Base-by-base conservation (phyloP, 139 green algal species). In the Volvox reticuliferus region DNA sequence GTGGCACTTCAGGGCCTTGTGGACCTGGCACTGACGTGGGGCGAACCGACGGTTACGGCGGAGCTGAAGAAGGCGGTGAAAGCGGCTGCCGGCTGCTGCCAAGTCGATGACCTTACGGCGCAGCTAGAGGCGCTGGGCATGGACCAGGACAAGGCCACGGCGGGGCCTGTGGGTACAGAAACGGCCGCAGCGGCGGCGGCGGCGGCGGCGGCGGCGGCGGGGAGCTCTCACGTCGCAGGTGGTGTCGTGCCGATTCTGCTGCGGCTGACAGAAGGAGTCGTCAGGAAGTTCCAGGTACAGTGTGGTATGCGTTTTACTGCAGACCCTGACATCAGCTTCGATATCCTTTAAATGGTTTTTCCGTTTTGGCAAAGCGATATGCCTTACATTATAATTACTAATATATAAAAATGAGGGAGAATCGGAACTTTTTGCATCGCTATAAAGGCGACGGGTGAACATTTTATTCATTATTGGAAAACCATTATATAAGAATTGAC, bases 11-110 rank as follows among this genome's bases (percentile, higher is more conserved):
- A 89, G 44, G 68, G 69, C 28, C 68, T 89, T 78, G 32, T 89
- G 28, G 84, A 89, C 84, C 84, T 89, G 69, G 69, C 69, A 3
- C n/a, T 81, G 17, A 69, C 50, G 2, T 89, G 84, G 84, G 84
- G 84, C 69, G 69, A 79, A 67, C 68, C 68, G 20, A 62, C 37
- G 37, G 26, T 82, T 44, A 63, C 63, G 37, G 37, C 17, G 22
- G 84, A 62, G 65, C 65, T 88, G 82, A 14, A 14, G 82, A 12
- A 19, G 12, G 82, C 65, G 22, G 82, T 67, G 65, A 62, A 20
- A 21, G 82, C 62, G n/a, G 82, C 62, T 19, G 82, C 82, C 5
- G 21, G 61, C 19, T 35, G 55, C 32, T 28, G 14, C 32, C 30
- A 32, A 2, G 63, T 88, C 33, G 63, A 79, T 5, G 82, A 35